Conservation (phyloP, 306 rosid species). For the Pyrus communis region DNA sequence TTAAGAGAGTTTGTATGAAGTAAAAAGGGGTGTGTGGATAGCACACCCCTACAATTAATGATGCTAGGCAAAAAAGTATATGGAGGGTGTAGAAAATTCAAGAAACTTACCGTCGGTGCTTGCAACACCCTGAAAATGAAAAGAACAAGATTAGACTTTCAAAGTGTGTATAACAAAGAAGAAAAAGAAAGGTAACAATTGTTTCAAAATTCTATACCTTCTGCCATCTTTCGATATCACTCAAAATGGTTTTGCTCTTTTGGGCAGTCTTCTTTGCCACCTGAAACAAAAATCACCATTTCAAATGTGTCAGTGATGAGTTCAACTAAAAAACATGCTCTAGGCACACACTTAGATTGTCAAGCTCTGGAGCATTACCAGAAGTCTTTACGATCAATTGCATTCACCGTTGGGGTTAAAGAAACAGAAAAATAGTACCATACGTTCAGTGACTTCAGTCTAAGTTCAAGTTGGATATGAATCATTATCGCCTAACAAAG, state of each 20-base stretch:
- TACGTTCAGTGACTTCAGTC: no score
- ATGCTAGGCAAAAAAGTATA: background rate
- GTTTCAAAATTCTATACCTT: constrained; percentile 48
- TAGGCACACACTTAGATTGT: background rate
- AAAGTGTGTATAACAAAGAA: background rate
- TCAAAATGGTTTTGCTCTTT: constrained; percentile 72
- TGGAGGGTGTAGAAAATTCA: background rate
- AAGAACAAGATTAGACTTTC: constrained; percentile 12
- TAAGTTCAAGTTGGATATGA: background rate
- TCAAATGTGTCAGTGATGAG: background rate
- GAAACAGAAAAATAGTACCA: no score
- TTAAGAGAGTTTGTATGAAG: no score
- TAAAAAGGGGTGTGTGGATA: no score
- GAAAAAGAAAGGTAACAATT: background rate
- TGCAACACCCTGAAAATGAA: constrained; percentile 78
- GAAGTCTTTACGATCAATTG: background rate
- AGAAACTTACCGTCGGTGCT: constrained; percentile 76
- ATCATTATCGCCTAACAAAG: background rate
- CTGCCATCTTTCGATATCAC: constrained; percentile 98
- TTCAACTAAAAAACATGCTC: background rate
- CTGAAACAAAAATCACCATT: constrained; percentile 34
- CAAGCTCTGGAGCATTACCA: background rate
- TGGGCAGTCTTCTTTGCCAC: constrained; percentile 95
- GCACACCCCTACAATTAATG: no score
- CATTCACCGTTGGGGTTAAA: background rate